Evolutionary conservation across 1,284 basidiomycete species (phyloP).

Genomic region (Cutaneotrichosporon cutaneum): DNA sequence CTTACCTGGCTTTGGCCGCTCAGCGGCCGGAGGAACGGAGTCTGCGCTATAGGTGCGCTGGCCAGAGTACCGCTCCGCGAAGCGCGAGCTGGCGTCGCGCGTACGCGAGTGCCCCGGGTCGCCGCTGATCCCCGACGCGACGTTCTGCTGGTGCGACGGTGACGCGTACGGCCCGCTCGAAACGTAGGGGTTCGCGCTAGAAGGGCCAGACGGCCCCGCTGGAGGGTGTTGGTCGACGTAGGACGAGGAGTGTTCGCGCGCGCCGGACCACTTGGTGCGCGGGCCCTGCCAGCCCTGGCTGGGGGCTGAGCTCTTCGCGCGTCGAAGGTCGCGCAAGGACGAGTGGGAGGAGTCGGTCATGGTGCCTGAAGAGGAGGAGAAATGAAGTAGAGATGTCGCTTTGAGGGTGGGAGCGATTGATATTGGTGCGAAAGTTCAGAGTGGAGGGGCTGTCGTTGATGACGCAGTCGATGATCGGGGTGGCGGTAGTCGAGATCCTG

Average conservation of each 20-base stretch:
- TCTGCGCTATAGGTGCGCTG: not conserved
- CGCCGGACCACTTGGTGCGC: constrained; percentile 7
- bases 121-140: not conserved
- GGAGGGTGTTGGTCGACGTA: not conserved
- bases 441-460: not conserved
- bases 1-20: not conserved
- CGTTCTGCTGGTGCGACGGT: not conserved
- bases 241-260: constrained; percentile 1
- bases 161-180: not conserved
- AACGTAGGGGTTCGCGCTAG: not conserved
- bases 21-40: not conserved
- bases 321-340: constrained; percentile 1
- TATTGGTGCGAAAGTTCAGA: not conserved
- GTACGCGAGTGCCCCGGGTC: not conserved
- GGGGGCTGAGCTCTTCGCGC: constrained; percentile 3
- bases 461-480: not conserved
- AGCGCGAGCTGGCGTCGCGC: constrained; percentile 2
- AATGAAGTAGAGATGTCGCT: not conserved
- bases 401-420: not conserved
- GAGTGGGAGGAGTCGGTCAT: constrained; percentile 8
- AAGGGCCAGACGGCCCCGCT: not conserved
- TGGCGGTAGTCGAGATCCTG: not conserved
- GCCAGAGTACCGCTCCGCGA: constrained; percentile 1
- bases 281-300: constrained; percentile 10
- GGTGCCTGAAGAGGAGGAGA: not conserved